A percentile compares a stretch with the other conserved stretches of the same genome.
phyloP scores from a whole-genome alignment of 2,329 filamentous ascomycete species.

The Nigrograna mackinnonii region DNA sequence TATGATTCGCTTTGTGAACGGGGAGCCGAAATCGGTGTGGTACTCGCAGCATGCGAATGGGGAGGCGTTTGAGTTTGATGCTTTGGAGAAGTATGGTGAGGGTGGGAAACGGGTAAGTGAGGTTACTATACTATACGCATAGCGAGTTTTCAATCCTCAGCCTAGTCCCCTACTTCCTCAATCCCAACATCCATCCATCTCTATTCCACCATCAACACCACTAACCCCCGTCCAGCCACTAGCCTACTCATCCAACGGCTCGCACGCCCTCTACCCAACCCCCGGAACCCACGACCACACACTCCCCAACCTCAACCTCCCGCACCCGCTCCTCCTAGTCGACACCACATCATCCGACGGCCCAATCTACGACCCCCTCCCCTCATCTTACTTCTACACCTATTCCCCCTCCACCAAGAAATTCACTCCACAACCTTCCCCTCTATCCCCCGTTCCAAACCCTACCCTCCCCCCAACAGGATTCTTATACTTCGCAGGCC shows the following conservation, averaged over 20 bases:
- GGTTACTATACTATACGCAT: too few relatives aligned
- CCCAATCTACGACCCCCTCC: constrained; percentile 60
- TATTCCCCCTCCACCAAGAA: constrained; percentile 45
- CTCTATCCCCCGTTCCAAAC: too few relatives aligned
- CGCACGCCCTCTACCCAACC: constrained; percentile 66
- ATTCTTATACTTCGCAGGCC: too few relatives aligned
- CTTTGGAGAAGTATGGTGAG: constrained; percentile 55
- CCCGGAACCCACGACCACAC: constrained; percentile 62
- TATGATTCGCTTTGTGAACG: constrained; percentile 65
- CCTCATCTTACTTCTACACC: constrained; percentile 59
- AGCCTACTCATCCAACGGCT: constrained; percentile 60
- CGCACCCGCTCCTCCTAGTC: constrained; percentile 47
- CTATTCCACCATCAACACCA: background rate
- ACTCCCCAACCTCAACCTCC: constrained; percentile 60
- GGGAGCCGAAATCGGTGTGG: constrained; percentile 59
- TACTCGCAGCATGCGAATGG: constrained; percentile 63
- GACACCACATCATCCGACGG: constrained; percentile 59
- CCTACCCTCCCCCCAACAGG: too few relatives aligned
- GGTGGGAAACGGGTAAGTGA: constrained; percentile 44
- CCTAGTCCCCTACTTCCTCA: too few relatives aligned
- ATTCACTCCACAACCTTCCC: background rate
- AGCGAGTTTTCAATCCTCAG: too few relatives aligned
- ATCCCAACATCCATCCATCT: background rate
- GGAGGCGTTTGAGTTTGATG: constrained; percentile 61
- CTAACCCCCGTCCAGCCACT: constrained; percentile 31